These are phyloP conservation scores for Arabidopsis hybrid DNA, from an alignment of 441 rosid species.

Conservation along the genomic window DNA sequence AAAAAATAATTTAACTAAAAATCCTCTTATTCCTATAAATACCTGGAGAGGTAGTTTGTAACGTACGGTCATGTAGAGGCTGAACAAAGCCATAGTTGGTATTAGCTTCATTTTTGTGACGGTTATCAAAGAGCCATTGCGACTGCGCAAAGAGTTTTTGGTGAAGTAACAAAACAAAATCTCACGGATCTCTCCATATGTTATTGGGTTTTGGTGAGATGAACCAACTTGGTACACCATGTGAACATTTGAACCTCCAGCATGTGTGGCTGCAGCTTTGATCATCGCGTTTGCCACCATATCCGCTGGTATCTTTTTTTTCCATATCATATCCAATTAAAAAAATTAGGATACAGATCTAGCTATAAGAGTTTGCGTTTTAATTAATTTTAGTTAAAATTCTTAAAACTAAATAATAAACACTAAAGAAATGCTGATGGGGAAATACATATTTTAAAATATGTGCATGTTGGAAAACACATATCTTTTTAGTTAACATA, in stretches of 20 bases:
- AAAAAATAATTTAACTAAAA: too few relatives aligned
- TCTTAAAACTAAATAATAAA: too few relatives aligned
- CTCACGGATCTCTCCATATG: constrained; percentile 54
- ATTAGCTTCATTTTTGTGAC: constrained; percentile 59
- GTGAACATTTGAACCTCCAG: constrained; percentile 33
- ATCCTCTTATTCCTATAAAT: background rate
- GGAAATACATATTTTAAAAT: too few relatives aligned
- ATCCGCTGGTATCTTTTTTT: constrained; percentile 73
- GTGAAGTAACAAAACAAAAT: constrained; percentile 55
- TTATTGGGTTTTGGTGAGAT: constrained; percentile 58
- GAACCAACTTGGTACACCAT: constrained; percentile 79
- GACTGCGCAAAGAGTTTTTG: constrained; percentile 68
- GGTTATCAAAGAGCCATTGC: constrained; percentile 66
- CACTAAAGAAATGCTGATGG: too few relatives aligned
- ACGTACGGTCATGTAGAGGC: constrained; percentile 64
- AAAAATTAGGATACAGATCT: too few relatives aligned
- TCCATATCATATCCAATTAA: background rate
- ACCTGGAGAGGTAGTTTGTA: constrained; percentile 52
- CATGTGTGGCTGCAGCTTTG: constrained; percentile 65
- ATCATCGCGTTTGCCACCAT: constrained; percentile 84
- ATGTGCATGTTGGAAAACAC: too few relatives aligned
- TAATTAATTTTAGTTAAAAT: too few relatives aligned
- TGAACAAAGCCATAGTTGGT: constrained; percentile 67
- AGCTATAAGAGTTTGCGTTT: too few relatives aligned
- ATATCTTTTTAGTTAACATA: too few relatives aligned